phyloP scores from a whole-genome alignment of 768 basidiomycete species.

The Trametopsis cervina region DNA sequence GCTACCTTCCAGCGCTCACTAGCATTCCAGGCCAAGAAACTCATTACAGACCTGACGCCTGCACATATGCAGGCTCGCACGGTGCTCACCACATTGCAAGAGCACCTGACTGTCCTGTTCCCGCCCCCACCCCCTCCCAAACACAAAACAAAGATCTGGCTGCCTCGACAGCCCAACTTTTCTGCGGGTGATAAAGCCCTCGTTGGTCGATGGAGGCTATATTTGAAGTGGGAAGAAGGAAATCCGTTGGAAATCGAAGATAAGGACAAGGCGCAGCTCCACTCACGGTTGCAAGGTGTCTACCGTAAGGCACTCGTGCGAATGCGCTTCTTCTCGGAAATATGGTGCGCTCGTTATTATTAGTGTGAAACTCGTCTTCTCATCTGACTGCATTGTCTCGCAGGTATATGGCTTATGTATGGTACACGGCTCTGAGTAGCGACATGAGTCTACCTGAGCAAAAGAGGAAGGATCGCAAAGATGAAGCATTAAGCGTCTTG shows the following conservation, averaged over 20 bases:
- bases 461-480: slow-evolving; percentile 33
- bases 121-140: slow-evolving; percentile 39
- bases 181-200: slow-evolving; percentile 62
- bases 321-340: slow-evolving; percentile 92
- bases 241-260: slow-evolving; percentile 93
- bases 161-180: slow-evolving; percentile 71
- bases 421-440: slow-evolving; percentile 64
- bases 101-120: slow-evolving; percentile 58
- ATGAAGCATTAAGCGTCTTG: slow-evolving; percentile 77
- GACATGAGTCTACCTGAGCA: slow-evolving; percentile 8
- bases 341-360: slow-evolving; percentile 54
- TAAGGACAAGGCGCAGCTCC: slow-evolving; percentile 60
- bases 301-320: slow-evolving; percentile 86
- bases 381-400: slow-evolving; percentile 1
- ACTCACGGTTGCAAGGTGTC: slow-evolving; percentile 69
- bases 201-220: slow-evolving; percentile 85
- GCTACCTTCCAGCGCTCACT: not conserved
- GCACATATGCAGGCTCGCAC: slow-evolving; percentile 94
- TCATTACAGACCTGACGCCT: slow-evolving; percentile 87
- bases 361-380: not conserved
- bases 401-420: slow-evolving; percentile 90
- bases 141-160: slow-evolving; percentile 38
- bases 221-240: slow-evolving; percentile 91
- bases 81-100: slow-evolving; percentile 73
- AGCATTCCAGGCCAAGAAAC: slow-evolving; percentile 75